A percentile compares a stretch with the other conserved stretches of the same genome.
Conservation (phyloP, 345 rosid species). For the Populus pruinosa region DNA sequence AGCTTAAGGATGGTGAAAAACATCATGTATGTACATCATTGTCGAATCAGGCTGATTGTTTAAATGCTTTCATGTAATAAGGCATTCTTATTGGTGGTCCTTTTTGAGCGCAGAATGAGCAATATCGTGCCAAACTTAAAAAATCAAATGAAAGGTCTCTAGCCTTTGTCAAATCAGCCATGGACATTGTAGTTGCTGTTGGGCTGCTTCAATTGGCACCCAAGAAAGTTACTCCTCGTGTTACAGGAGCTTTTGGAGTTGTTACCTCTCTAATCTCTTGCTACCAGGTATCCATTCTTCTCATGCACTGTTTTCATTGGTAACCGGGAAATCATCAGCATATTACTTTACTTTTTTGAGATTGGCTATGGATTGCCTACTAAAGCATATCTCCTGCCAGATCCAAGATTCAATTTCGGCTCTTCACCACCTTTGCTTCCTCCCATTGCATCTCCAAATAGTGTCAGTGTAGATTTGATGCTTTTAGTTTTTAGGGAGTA, state of each 20-base stretch:
- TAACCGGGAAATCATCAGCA: background rate
- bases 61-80: background rate
- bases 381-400: background rate
- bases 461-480: too few species aligned
- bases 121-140: constrained; percentile 66
- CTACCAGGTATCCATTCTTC: constrained; percentile 63
- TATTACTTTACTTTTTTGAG: background rate
- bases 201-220: constrained; percentile 93
- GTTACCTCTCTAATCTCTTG: constrained; percentile 82
- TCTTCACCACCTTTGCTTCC: background rate
- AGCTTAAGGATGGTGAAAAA: constrained; percentile 63
- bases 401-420: background rate
- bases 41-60: background rate
- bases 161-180: constrained; percentile 72
- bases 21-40: constrained; percentile 40
- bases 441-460: background rate
- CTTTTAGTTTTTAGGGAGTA: too few species aligned
- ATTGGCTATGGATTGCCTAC: background rate
- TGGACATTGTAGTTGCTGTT: constrained; percentile 80
- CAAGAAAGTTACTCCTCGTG: constrained; percentile 80
- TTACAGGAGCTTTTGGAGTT: constrained; percentile 85
- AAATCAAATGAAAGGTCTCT: constrained; percentile 79
- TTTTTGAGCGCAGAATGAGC: constrained; percentile 50
- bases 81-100: background rate
- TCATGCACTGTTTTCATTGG: background rate